A percentile compares a stretch with the other conserved stretches of the same genome.
Conservation (phyloP, 352 stramenopile genomes). For the Globisporangium heterothallicum region DNA sequence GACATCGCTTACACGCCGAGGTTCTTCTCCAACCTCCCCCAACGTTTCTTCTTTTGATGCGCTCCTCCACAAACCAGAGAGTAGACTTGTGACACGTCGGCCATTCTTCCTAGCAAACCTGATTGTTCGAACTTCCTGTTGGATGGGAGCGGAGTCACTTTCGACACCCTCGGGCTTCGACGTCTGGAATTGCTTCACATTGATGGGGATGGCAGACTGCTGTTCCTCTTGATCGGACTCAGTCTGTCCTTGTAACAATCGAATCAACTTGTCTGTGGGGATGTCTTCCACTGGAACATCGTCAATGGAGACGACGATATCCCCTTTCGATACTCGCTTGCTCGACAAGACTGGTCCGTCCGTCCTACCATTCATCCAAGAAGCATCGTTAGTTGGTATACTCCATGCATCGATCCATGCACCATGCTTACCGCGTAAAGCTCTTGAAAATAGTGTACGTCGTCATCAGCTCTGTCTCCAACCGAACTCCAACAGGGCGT, state of each 20-base stretch:
- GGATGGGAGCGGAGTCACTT: too few species aligned
- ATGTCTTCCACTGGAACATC: conserved; percentile 22
- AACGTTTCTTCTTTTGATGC: too few species aligned
- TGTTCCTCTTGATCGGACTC: not conserved
- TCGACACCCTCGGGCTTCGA: too few species aligned
- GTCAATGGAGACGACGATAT: conserved; percentile 26
- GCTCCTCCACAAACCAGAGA: not conserved
- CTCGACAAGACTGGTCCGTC: conserved; percentile 10
- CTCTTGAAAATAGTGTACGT: conserved; percentile 27
- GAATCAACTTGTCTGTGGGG: conserved; percentile 21
- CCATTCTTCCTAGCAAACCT: conserved; percentile 5
- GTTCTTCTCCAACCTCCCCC: too few species aligned
- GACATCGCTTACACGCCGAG: too few species aligned
- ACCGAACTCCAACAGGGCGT: conserved; percentile 18
- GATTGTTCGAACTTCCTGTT: too few species aligned
- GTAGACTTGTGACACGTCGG: not conserved
- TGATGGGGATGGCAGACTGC: too few species aligned
- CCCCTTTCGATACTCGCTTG: conserved; percentile 12
- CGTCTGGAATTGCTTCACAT: too few species aligned
- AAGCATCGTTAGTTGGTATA: too few species aligned
- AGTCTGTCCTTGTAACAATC: conserved; percentile 11
- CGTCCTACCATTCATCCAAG: too few species aligned
- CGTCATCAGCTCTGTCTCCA: conserved; percentile 33
- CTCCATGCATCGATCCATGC: not conserved
- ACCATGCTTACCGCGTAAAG: conserved; percentile 18